Conservation (phyloP, 1,284 basidiomycete genomes). For the Fomitopsis pinicola region DNA sequence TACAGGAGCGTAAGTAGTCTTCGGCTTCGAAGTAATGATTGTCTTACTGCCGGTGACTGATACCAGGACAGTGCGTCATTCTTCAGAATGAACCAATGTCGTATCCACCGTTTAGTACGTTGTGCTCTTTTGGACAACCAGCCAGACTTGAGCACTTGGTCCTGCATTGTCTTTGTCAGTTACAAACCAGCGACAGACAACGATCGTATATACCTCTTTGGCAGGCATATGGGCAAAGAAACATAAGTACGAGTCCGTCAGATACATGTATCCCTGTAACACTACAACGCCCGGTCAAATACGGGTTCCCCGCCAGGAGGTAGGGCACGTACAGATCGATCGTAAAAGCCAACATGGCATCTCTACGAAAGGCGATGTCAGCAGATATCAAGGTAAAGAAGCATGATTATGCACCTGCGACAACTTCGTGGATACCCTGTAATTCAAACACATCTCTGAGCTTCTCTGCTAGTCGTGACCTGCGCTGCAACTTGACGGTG, state of each 20-base stretch:
- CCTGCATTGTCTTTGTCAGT: constrained; percentile 38
- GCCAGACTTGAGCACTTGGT: constrained; percentile 85
- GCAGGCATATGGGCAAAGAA: constrained; percentile 96
- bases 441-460: constrained; percentile 84
- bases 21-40: not conserved
- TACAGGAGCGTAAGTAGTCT: constrained; percentile 24
- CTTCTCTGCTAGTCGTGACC: constrained; percentile 76
- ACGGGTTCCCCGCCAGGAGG: constrained; percentile 8
- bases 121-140: constrained; percentile 81
- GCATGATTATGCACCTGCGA: constrained; percentile 55
- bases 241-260: constrained; percentile 89
- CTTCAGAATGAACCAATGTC: constrained; percentile 92
- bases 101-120: constrained; percentile 84
- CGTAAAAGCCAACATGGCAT: constrained; percentile 88
- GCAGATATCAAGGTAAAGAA: not conserved
- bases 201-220: constrained; percentile 60
- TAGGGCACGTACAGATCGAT: constrained; percentile 68
- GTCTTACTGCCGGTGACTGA: constrained; percentile 78
- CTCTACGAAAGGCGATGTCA: constrained; percentile 39
- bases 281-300: constrained; percentile 41
- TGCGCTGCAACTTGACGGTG: constrained; percentile 66
- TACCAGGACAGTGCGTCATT: constrained; percentile 95
- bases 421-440: constrained; percentile 74
- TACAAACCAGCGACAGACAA: not conserved
- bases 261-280: constrained; percentile 94